Evolutionary conservation across 768 basidiomycete species (phyloP).

Genomic region (Hypholoma fasciculare): DNA sequence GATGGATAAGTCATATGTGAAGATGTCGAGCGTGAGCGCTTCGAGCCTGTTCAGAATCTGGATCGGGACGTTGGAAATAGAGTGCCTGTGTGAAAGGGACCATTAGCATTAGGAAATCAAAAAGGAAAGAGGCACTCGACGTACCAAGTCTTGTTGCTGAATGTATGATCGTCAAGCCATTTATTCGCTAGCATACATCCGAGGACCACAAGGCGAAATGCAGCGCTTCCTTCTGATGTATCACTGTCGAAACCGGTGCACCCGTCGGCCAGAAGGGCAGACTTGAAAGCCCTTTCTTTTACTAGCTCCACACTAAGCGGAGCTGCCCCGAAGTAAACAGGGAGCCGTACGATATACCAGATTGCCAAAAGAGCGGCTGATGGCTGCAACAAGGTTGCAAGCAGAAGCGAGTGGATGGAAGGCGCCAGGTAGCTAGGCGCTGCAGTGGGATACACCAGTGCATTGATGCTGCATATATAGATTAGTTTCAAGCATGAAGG

Average conservation of each 20-base stretch:
- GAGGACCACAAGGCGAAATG: constrained; percentile 74
- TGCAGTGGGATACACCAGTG: constrained; percentile 40
- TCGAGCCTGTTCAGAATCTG: constrained; percentile 71
- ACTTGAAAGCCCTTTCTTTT: constrained; percentile 66
- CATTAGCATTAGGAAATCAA: constrained; percentile 9
- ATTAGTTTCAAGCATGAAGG: constrained; percentile 9
- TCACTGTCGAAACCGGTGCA: constrained; percentile 44
- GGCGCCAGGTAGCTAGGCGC: constrained; percentile 57
- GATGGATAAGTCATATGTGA: constrained; percentile 70
- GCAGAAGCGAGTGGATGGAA: constrained; percentile 69
- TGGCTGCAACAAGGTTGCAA: constrained; percentile 80
- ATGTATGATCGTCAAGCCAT: constrained; percentile 87
- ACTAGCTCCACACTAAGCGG: constrained; percentile 49
- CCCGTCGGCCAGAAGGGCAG: constrained; percentile 57
- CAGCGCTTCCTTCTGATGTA: constrained; percentile 54
- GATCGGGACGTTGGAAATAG: constrained; percentile 75
- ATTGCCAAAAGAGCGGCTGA: constrained; percentile 76
- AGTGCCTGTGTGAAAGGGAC: constrained; percentile 53
- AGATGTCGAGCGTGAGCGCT: constrained; percentile 67
- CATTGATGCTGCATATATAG: constrained; percentile 25
- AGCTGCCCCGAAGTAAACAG: constrained; percentile 61
- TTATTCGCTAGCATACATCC: constrained; percentile 89
- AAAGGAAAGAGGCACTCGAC: constrained; percentile 19
- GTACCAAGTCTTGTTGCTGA: constrained; percentile 88
- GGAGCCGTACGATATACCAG: constrained; percentile 82